Conservation (phyloP, 2,329 filamentous ascomycete genomes). For the Cercospora sesami region DNA sequence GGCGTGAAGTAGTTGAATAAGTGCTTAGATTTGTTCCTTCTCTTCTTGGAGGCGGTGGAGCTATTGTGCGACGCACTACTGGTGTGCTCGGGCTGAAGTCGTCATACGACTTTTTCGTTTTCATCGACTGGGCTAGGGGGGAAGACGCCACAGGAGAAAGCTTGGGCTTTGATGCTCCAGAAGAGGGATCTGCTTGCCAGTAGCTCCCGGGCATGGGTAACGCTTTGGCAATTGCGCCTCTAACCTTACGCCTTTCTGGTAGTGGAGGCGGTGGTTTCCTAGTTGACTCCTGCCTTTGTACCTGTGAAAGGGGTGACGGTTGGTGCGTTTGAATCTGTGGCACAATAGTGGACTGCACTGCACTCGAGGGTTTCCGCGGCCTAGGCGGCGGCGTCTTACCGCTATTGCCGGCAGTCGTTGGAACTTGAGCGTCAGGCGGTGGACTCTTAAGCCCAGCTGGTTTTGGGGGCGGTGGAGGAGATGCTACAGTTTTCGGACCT, state of each 20-base stretch:
- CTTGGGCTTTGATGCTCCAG: conserved; percentile 10
- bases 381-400: conserved; percentile 39
- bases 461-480: conserved; percentile 40
- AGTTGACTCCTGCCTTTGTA: conserved; percentile 37
- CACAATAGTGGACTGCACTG: conserved; percentile 32
- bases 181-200: conserved; percentile 20
- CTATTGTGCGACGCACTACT: conserved; percentile 21
- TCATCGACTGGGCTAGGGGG: conserved; percentile 22
- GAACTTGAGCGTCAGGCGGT: conserved; percentile 34
- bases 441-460: conserved; percentile 43
- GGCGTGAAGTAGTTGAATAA: conserved; percentile 36
- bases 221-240: conserved; percentile 27
- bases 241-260: conserved; percentile 37
- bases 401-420: conserved; percentile 18
- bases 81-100: conserved; percentile 23
- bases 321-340: conserved; percentile 27
- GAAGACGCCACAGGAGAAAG: conserved; percentile 16
- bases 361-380: conserved; percentile 40
- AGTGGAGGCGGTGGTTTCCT: conserved; percentile 31
- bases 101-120: conserved; percentile 25
- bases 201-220: conserved; percentile 24
- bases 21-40: conserved; percentile 35
- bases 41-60: conserved; percentile 34
- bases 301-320: conserved; percentile 39
- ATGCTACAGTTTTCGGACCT: conserved; percentile 24